These are phyloP conservation scores for Lipomyces sp. DNA, from an alignment of 805 yeast species.

Conservation along the genomic window DNA sequence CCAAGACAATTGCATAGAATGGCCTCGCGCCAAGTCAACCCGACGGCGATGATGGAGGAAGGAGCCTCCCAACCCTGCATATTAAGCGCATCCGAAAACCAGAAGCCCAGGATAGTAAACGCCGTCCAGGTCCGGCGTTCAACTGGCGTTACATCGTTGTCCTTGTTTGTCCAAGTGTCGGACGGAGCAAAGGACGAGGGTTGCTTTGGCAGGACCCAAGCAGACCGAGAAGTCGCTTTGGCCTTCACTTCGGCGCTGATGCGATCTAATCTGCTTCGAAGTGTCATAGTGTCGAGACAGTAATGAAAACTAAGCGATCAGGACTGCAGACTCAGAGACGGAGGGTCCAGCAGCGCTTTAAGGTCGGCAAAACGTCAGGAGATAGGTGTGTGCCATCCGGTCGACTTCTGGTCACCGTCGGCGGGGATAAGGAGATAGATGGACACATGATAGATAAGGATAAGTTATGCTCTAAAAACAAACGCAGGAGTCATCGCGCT, in stretches of 20 bases:
- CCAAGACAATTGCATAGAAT: slow-evolving; percentile 29
- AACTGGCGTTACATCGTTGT: slow-evolving; percentile 36
- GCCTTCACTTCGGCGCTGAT: slow-evolving; percentile 25
- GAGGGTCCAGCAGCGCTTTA: too few relatives aligned
- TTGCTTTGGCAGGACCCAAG: slow-evolving; percentile 40
- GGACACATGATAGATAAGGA: too few relatives aligned
- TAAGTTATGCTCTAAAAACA: too few relatives aligned
- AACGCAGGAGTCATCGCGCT: too few relatives aligned
- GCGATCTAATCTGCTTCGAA: slow-evolving; percentile 15
- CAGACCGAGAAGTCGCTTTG: slow-evolving; percentile 33
- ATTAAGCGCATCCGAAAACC: slow-evolving; percentile 37
- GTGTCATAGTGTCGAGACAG: neutral
- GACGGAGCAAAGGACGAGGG: slow-evolving; percentile 38
- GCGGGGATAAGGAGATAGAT: too few relatives aligned
- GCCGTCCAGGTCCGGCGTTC: slow-evolving; percentile 37
- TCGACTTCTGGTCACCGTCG: too few relatives aligned
- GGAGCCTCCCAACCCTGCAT: slow-evolving; percentile 38
- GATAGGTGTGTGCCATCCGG: too few relatives aligned
- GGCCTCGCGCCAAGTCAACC: slow-evolving; percentile 38
- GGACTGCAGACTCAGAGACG: too few relatives aligned
- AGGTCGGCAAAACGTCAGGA: too few relatives aligned
- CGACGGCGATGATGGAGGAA: slow-evolving; percentile 35
- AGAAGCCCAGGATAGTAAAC: slow-evolving; percentile 35
- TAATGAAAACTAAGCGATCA: neutral
- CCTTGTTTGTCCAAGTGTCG: slow-evolving; percentile 39